Evolutionary conservation across 768 basidiomycete genomes (phyloP).

Genomic region (Termitomyces sp.): DNA sequence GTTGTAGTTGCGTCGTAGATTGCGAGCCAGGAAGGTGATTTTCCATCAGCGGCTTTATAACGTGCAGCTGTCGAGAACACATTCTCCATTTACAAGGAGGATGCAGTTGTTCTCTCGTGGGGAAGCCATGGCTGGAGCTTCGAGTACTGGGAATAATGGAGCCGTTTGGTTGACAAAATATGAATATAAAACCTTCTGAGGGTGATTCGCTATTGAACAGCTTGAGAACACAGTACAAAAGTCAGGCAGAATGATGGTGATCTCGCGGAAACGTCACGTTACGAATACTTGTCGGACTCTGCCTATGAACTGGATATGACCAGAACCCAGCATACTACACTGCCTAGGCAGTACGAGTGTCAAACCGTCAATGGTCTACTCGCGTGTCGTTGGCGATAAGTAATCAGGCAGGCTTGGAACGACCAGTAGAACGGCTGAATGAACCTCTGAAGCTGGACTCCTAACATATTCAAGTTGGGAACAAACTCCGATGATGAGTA

Average conservation of each 20-base stretch:
- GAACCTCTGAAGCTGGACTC: no score
- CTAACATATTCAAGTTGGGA: no score
- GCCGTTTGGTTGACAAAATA: background rate
- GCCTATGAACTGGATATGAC: no score
- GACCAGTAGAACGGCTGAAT: no score
- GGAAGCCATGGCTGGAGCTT: background rate
- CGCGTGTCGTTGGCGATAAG: no score
- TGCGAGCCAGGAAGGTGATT: constrained; percentile 24
- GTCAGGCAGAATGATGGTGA: background rate
- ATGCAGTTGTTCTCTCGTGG: constrained; percentile 14
- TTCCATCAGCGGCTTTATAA: constrained; percentile 22
- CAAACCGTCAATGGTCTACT: no score
- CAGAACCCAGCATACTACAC: no score
- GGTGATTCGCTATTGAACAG: background rate
- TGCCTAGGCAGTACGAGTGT: no score
- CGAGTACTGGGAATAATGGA: background rate
- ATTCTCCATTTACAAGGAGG: constrained; percentile 26
- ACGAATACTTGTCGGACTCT: no score
- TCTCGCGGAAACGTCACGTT: background rate
- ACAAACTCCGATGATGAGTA: no score
- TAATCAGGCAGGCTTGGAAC: no score
- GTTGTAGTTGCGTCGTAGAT: constrained; percentile 24
- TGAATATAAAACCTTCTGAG: background rate
- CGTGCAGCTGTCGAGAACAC: constrained; percentile 22
- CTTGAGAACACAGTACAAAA: background rate